Base-by-base conservation (phyloP, 441 rosid species). In the Gossypium davidsonii region DNA sequence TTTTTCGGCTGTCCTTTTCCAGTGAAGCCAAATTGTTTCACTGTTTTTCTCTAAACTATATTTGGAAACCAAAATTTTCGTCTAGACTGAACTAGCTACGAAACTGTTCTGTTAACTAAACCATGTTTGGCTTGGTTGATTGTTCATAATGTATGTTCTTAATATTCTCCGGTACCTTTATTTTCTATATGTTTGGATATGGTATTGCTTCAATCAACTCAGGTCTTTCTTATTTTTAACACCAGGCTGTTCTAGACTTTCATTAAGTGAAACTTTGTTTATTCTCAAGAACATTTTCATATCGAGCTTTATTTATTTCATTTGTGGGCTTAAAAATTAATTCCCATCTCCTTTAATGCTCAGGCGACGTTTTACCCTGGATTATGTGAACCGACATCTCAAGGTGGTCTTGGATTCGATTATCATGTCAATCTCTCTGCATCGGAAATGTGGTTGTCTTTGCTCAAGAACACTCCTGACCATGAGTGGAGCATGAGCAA, bases 381-480 rank as follows among this genome's bases (percentile, higher is more conserved):
- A 74, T 81, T 91, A 65, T 92, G 98, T 72, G 99, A 94, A 63
- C 91, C 97, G 76, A 82, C 88, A 71, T 83, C 98, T 25, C 96
- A 90, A 83, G 98, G 99, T 53, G 99, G 99, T 72, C 82, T 94
- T 77, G 98, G 99, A 73, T 94, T 94, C 79, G 96, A 94, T 82
- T 94, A 89, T 78, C 86, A 85, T 73, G 94, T 91, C 79, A 94
- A 94, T 81, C 80, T 90, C 70, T 90, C 99, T 79, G 92, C 88
- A 44, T 69, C 98, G 72, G 98, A 92, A 77, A 92, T 94, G 99
- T 94, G 99, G 99, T 78, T 67, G 70, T 90, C 98, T 78, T 86
- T 85, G 77, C 86, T 92, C 76, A 89, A 90, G 77, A 79, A 80
- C 73, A 72, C 84, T 75, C 91, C 96, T 3, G 96, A 87, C 71